Percentiles rank a stretch among this genome's conserved stretches.
These are phyloP conservation scores for Leishmania major DNA, from an alignment of 208 protist species.

Conservation along the genomic window DNA sequence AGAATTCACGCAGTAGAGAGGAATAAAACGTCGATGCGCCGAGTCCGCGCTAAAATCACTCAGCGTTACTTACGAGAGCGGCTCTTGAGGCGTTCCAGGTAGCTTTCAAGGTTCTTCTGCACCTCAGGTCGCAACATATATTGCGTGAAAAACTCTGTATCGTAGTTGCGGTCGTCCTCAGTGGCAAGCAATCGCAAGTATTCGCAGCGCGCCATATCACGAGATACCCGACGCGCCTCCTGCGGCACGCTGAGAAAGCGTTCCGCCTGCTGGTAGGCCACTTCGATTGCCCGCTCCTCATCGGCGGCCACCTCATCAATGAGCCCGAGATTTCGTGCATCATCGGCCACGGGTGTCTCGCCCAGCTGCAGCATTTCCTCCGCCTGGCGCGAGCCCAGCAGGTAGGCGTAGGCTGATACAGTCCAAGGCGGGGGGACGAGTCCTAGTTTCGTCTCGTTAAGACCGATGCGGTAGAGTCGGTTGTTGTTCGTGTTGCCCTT, in stretches of 20 bases:
- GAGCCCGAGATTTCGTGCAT: conserved; percentile 65
- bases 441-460: conserved; percentile 84
- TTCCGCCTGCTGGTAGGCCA: conserved; percentile 57
- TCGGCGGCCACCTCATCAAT: conserved; percentile 66
- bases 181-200: conserved; percentile 69
- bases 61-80: conserved; percentile 44
- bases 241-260: conserved; percentile 67
- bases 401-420: conserved; percentile 71
- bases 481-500: conserved; percentile 37
- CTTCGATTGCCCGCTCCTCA: conserved; percentile 47
- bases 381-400: conserved; percentile 60
- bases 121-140: conserved; percentile 71
- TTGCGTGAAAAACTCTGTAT: conserved; percentile 79
- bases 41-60: background rate
- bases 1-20: background rate
- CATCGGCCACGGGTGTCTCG: conserved; percentile 67
- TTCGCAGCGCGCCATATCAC: conserved; percentile 82
- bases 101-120: conserved; percentile 62
- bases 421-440: conserved; percentile 73
- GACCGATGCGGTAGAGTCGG: conserved; percentile 75
- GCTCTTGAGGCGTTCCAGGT: conserved; percentile 62
- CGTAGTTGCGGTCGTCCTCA: conserved; percentile 80
- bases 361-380: conserved; percentile 84
- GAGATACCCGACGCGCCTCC: background rate
- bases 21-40: background rate